A percentile compares a stretch with the other conserved stretches of the same genome.
phyloP scores from a whole-genome alignment of 441 rosid genomes.

The Jatropha multifida region DNA sequence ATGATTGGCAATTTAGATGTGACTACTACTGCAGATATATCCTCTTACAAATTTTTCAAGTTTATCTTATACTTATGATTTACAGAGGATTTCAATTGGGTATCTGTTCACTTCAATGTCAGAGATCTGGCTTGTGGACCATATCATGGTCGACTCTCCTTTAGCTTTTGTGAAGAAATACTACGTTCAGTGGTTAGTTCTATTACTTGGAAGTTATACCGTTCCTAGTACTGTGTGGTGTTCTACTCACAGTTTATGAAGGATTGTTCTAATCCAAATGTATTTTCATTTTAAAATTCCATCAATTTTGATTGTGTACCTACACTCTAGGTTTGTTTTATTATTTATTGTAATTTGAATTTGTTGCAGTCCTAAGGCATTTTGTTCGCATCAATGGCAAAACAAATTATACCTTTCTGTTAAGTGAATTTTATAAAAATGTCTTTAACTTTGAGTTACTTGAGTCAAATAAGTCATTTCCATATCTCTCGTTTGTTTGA shows the following conservation, averaged over 20 bases:
- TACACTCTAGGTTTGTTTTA: not conserved
- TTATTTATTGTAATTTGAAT: not conserved
- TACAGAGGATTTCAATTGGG: constrained; percentile 64
- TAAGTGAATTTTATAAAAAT: not conserved
- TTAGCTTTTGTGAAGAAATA: constrained; percentile 47
- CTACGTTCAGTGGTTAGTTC: constrained; percentile 55
- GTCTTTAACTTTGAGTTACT: not conserved
- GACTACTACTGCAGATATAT: not conserved
- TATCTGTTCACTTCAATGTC: constrained; percentile 57
- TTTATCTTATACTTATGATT: constrained; percentile 20
- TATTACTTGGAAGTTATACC: constrained; percentile 7
- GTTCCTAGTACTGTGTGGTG: not conserved
- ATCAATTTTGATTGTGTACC: not conserved
- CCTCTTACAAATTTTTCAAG: constrained; percentile 5
- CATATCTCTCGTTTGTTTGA: not conserved
- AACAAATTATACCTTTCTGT: not conserved
- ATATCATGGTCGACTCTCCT: constrained; percentile 36
- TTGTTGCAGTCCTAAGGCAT: not conserved
- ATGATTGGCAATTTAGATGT: constrained; percentile 8
- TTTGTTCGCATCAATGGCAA: not conserved
- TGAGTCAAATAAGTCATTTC: constrained; percentile 2
- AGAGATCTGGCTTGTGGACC: constrained; percentile 61
- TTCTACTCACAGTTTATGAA: no score
- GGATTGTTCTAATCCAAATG: not conserved
- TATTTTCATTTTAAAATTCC: not conserved